Evolutionary conservation across 2,329 filamentous ascomycete species (phyloP).

Genomic region (Thielaviopsis populi): DNA sequence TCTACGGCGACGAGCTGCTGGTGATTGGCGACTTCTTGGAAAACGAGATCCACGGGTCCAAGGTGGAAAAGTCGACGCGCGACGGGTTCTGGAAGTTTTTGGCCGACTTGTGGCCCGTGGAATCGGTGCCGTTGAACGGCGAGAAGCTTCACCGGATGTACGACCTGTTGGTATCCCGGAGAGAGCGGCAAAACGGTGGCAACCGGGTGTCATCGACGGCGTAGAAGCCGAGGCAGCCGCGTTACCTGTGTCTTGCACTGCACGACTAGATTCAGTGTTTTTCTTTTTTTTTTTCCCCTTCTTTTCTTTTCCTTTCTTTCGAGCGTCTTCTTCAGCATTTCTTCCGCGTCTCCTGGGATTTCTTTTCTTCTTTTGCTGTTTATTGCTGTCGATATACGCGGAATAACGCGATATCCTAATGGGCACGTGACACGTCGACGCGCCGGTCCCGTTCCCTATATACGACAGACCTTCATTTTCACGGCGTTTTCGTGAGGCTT

Average conservation of each 20-base stretch:
- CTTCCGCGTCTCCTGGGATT: background rate
- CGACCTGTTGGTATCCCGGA: slow-evolving; percentile 25
- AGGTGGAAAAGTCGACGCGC: slow-evolving; percentile 29
- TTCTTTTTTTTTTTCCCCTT: background rate
- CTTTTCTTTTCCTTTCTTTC: background rate
- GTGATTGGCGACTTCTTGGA: slow-evolving; percentile 49
- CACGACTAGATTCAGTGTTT: background rate
- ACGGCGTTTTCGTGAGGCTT: background rate
- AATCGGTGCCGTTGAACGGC: slow-evolving; percentile 27
- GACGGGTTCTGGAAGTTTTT: slow-evolving; percentile 37
- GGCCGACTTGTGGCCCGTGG: slow-evolving; percentile 32
- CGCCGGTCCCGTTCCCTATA: background rate
- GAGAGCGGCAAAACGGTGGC: slow-evolving; percentile 19
- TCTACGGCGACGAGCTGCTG: slow-evolving; percentile 46
- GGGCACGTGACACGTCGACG: background rate
- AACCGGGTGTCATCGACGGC: background rate
- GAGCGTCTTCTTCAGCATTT: background rate
- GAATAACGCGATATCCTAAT: background rate
- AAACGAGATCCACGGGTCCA: slow-evolving; percentile 29
- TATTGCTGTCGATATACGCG: background rate
- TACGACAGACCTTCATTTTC: background rate
- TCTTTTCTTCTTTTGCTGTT: slow-evolving; percentile 6
- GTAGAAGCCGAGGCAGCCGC: background rate
- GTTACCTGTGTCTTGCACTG: background rate
- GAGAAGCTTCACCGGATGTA: slow-evolving; percentile 32